Evolutionary conservation across 805 yeast genomes (phyloP), one percentile per base, ranked within the genome.

Genomic region (Starmerella gropengiesseri): DNA sequence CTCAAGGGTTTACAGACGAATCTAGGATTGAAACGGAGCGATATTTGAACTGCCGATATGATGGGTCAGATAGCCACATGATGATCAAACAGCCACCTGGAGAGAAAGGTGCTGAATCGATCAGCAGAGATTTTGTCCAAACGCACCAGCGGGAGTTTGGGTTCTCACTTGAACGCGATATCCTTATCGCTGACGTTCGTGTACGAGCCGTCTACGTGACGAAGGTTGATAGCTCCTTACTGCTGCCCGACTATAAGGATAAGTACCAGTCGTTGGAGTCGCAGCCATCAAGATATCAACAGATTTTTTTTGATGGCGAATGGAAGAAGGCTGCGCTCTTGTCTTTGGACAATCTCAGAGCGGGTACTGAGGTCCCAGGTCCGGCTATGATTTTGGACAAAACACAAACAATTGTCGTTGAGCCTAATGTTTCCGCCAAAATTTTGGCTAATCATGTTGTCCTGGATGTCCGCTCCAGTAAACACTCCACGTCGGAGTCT

Each of bases 21-120:
- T 30, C 16, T 12, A 19, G 17, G 3, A 69, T 83, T 19, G 58
- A 54, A 20, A 66, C 70, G 42, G 93, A 85, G 55, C 71, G 72
- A 33, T 82, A 71, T 52, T 63, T 86, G 48, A 86, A 86, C 57
- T 64, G 86, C 68, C 70, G 93, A 55, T 87, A 82, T 57, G 75
- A 75, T 48, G 95, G 95, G 7, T 80, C 94, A n/a, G 95, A 87
- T 55, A 81, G 95, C 2, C 78, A 81, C 31, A 63, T 87, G 48
- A 80, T 86, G 81, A 74, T 81, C n/a, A 28, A 34, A 4, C 47
- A 43, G 26, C n/a, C n/a, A 11, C 5, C 22, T 3, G 31, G 14
- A 1, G 9, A 26, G 3, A 31, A 22, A 20, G 19, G 7, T 7
- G 40, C 17, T 4, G 33, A 30, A n/a, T 14, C 34, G 3, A 53